phyloP scores from a whole-genome alignment of 208 protist species.

The Blastocrithidia nonstop region DNA sequence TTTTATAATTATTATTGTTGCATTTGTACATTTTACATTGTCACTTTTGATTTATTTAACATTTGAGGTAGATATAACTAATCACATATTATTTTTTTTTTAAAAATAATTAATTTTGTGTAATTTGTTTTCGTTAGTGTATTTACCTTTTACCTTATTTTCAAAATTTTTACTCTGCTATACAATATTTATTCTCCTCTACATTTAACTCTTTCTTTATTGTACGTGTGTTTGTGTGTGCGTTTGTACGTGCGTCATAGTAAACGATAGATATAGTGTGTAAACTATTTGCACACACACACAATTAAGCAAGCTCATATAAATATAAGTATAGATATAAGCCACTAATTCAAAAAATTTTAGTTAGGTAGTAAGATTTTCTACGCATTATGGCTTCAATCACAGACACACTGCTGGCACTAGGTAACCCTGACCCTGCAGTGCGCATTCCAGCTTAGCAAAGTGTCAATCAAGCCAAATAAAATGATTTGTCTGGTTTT shows the following conservation, averaged over 20 bases:
- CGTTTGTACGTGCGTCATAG: too few relatives aligned
- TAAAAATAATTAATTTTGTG: conserved; percentile 1
- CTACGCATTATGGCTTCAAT: conserved; percentile 26
- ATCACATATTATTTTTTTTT: conserved; percentile 6
- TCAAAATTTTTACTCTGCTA: too few relatives aligned
- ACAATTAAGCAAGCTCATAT: not conserved
- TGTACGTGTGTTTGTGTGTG: too few relatives aligned
- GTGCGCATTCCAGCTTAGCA: conserved; percentile 64
- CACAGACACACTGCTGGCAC: conserved; percentile 49
- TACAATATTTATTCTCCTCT: too few relatives aligned
- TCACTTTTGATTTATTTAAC: too few relatives aligned
- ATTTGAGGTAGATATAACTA: too few relatives aligned
- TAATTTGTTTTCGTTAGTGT: conserved; percentile 2
- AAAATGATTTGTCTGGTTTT: conserved; percentile 66
- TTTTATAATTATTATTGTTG: too few relatives aligned
- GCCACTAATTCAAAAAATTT: not conserved
- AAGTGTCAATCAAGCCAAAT: conserved; percentile 43
- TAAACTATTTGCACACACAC: not conserved
- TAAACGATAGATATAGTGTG: too few relatives aligned
- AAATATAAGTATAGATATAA: conserved; percentile 1
- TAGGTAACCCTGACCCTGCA: conserved; percentile 45
- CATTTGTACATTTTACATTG: too few relatives aligned
- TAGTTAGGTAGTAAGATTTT: too few relatives aligned
- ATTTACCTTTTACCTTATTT: not conserved
- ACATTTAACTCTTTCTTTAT: too few relatives aligned